Evolutionary conservation across 345 rosid species (phyloP).

Genomic region (Brassica incana): DNA sequence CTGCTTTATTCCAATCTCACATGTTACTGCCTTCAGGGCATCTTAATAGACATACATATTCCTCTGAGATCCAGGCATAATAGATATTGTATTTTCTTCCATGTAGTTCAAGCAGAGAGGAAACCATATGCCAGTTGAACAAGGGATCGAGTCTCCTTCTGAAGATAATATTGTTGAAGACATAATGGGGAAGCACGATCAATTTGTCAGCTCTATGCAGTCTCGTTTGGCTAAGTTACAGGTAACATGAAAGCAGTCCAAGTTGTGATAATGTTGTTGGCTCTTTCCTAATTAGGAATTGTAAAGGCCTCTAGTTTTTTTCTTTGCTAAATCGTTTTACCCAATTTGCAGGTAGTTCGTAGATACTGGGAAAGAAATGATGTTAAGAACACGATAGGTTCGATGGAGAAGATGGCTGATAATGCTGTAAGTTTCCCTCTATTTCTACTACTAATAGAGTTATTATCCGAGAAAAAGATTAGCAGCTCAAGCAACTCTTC

Average conservation of each 20-base stretch:
- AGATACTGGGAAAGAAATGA: slow-evolving; percentile 92
- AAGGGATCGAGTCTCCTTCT: slow-evolving; percentile 52
- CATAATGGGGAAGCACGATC: slow-evolving; percentile 71
- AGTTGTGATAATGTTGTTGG: slow-evolving; percentile 6
- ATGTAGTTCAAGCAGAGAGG: slow-evolving; percentile 70
- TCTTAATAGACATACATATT: background rate
- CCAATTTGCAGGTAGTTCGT: slow-evolving; percentile 62
- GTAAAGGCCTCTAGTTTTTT: background rate
- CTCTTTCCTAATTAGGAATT: background rate
- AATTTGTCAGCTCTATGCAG: slow-evolving; percentile 88
- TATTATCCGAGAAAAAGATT: slow-evolving; percentile 1
- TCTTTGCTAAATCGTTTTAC: slow-evolving; percentile 31
- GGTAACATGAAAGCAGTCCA: slow-evolving; percentile 51
- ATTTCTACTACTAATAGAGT: background rate
- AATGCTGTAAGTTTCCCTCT: slow-evolving; percentile 57
- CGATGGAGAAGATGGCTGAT: slow-evolving; percentile 95
- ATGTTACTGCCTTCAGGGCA: background rate
- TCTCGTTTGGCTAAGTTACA: slow-evolving; percentile 90
- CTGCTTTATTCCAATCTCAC: background rate
- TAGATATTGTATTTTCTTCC: slow-evolving; percentile 9
- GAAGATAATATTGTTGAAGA: slow-evolving; percentile 74
- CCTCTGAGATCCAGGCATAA: slow-evolving; percentile 19
- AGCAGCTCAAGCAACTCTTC: background rate
- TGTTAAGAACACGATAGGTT: slow-evolving; percentile 68
- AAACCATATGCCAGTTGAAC: slow-evolving; percentile 49